These are phyloP conservation scores for Podaxis sp. DNA, from an alignment of 768 basidiomycete genomes.

Conservation along the genomic window DNA sequence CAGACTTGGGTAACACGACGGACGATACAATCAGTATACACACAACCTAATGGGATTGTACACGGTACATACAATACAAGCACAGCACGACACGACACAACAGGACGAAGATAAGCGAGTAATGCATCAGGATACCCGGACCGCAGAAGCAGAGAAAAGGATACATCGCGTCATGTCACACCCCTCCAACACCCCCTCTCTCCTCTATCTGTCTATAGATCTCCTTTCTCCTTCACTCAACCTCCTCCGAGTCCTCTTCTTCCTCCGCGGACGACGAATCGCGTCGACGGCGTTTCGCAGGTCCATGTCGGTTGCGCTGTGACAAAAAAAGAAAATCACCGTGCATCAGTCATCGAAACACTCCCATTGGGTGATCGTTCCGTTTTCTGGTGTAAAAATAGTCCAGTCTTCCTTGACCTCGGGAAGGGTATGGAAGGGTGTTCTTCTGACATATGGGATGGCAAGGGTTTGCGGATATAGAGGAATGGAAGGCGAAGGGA, in stretches of 20 bases:
- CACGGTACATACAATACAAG: neutral
- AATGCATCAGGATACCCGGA: neutral
- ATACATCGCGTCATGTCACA: neutral
- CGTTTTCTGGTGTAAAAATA: neutral
- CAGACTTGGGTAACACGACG: neutral
- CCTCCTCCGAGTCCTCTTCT: slow-evolving; percentile 62
- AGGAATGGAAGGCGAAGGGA: neutral
- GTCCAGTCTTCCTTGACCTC: neutral
- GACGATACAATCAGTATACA: slow-evolving; percentile 6
- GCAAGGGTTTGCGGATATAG: neutral
- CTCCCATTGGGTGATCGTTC: neutral
- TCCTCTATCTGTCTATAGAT: neutral
- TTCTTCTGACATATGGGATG: neutral
- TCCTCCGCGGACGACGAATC: slow-evolving; percentile 66
- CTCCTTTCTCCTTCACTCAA: slow-evolving; percentile 13
- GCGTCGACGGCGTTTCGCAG: slow-evolving; percentile 63
- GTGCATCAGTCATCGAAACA: slow-evolving; percentile 14
- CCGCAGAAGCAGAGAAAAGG: neutral
- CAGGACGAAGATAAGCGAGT: neutral
- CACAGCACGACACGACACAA: neutral
- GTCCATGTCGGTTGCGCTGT: slow-evolving; percentile 81
- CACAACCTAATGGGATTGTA: slow-evolving; percentile 1
- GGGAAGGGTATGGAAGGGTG: neutral
- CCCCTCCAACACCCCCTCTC: neutral
- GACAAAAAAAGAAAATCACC: neutral